Conservation (phyloP, 2,329 filamentous ascomycete species). For the Tympanopsis confertula region DNA sequence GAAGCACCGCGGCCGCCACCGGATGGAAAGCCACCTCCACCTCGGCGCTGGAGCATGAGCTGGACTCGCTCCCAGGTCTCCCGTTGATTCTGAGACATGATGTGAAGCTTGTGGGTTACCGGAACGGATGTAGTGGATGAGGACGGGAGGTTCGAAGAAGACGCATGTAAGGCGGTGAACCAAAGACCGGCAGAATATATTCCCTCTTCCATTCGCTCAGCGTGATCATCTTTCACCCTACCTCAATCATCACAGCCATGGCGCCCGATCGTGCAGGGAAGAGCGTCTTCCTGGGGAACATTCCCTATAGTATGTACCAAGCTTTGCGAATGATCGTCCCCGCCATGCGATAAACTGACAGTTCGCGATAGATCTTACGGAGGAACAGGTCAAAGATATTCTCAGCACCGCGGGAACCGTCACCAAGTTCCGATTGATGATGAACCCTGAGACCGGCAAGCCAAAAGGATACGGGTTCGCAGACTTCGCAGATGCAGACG, state of each 20-base stretch:
- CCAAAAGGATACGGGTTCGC: slow-evolving; percentile 62
- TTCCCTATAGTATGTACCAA: slow-evolving; percentile 11
- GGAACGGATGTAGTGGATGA: not conserved
- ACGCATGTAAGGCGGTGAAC: no score
- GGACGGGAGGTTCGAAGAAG: not conserved
- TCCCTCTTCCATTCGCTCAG: no score
- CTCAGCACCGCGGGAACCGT: slow-evolving; percentile 54
- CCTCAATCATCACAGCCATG: not conserved
- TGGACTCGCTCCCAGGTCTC: not conserved
- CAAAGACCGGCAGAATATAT: no score
- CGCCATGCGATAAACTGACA: not conserved
- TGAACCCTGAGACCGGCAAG: slow-evolving; percentile 58
- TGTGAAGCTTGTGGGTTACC: not conserved
- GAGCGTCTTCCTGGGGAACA: slow-evolving; percentile 14
- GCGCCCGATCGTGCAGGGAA: slow-evolving; percentile 4
- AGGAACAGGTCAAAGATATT: slow-evolving; percentile 58
- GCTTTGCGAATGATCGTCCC: not conserved
- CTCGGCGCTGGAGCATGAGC: not conserved
- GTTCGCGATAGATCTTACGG: slow-evolving; percentile 45
- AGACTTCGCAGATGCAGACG: slow-evolving; percentile 56
- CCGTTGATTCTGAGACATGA: not conserved
- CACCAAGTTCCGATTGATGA: slow-evolving; percentile 57
- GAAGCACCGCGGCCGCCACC: not conserved
- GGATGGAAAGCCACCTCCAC: not conserved
- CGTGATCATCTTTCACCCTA: no score